These are phyloP conservation scores for Termitomyces sp. DNA, from an alignment of 768 basidiomycete species.

Conservation along the genomic window DNA sequence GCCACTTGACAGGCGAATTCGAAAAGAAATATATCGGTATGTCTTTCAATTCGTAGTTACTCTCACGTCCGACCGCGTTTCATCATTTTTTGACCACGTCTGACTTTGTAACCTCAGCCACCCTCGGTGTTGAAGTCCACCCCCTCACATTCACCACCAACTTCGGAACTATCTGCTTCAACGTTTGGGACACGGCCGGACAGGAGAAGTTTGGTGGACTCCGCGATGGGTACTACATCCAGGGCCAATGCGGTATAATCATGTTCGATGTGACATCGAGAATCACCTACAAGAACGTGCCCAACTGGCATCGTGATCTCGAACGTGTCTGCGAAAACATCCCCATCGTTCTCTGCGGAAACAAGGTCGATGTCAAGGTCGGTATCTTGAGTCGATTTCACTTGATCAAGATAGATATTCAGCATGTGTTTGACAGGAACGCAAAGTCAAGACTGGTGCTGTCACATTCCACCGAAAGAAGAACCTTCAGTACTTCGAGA, in stretches of 20 bases:
- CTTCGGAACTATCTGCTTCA: constrained; percentile 98
- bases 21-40: constrained; percentile 99
- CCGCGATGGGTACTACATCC: constrained; percentile 94
- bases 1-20: constrained; percentile 99
- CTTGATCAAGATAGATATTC: constrained; percentile 8
- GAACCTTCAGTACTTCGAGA: constrained; percentile 99
- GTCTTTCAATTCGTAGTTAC: constrained; percentile 26
- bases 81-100: constrained; percentile 16
- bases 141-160: constrained; percentile 96
- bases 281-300: constrained; percentile 99
- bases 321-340: constrained; percentile 99
- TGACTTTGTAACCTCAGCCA: constrained; percentile 55
- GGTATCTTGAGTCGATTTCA: constrained; percentile 23
- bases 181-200: constrained; percentile 99
- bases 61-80: constrained; percentile 18
- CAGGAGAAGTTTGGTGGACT: constrained; percentile 99
- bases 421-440: constrained; percentile 63
- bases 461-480: constrained; percentile 99
- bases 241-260: constrained; percentile 99
- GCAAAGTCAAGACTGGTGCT: constrained; percentile 98
- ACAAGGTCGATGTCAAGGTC: constrained; percentile 99
- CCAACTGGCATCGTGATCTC: constrained; percentile 99
- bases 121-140: constrained; percentile 99
- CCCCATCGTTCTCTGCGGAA: constrained; percentile 98
- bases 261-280: constrained; percentile 99